Base-by-base conservation (phyloP, 1,139 yeast genomes). In the Tardiomyces blankii region DNA sequence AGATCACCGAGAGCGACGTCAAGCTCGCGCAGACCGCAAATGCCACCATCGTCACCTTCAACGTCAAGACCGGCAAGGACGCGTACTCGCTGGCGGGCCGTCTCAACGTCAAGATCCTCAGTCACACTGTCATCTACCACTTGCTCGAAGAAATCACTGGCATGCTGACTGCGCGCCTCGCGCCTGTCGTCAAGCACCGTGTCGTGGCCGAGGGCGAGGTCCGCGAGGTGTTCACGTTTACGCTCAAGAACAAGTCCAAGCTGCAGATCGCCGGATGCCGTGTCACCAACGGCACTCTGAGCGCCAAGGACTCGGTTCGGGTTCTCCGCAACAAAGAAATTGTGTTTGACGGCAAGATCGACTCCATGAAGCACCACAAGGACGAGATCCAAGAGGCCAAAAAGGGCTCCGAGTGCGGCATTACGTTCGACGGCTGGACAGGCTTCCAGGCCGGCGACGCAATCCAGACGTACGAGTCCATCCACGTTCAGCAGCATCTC, bases 331-430 rank as follows among this genome's bases (percentile, higher is more conserved):
- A 53, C 38, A 54, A 65, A 6, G 66, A 74, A 42, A 68, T 68
- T 7, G 66, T 91, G 1, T 86, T 69, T 62, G 73, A 73, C 44
- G 98, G 98, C 2, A 69, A 70, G 12, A 65, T 91, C 18, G 75
- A 81, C 1, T 79, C 93, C 3, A 72, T 91, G 64, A 88, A 86
- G 64, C 88, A 84, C 53, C 81, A 79, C 48, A 88, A 87, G 61
- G 91, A 86, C 44, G 95, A 85, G 56, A 84, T 83, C 3, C 57
- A 68, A 1, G 93, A 84, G 56, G 85, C 85, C 8, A 78, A 78
- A 49, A 88, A 86, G 66, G 96, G 95, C 28, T 75, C 76, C 39
- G 98, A 91, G 56, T 91, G 97, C 69, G 98, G 98, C 44, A 62
- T 91, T 39, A 68, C 88, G 0, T 80, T 91, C 56, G 80, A 75